Conservation (phyloP, 495 filamentous ascomycete species). For the Penicillium tannophilum region DNA sequence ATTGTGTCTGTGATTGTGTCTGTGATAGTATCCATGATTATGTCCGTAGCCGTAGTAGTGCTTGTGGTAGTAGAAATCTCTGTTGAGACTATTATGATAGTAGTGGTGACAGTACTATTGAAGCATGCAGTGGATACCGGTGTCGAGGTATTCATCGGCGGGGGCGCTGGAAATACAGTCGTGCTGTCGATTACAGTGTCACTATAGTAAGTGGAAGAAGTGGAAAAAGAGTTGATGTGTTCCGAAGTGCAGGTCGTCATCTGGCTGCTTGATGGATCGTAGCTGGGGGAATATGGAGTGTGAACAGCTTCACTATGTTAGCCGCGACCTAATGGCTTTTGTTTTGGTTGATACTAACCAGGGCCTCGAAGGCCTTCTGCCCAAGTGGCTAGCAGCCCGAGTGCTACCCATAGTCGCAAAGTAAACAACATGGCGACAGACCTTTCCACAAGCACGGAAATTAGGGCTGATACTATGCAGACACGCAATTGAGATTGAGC, state of each 20-base stretch:
- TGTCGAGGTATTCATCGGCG: conserved; percentile 6
- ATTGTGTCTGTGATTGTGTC: neutral
- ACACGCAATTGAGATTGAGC: conserved; percentile 8
- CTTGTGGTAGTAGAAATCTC: conserved; percentile 5
- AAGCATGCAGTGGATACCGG: neutral
- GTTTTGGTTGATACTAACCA: conserved; percentile 6
- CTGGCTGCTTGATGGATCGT: conserved; percentile 3
- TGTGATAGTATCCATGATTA: neutral
- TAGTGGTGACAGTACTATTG: conserved; percentile 1
- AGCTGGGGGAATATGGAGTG: conserved; percentile 11
- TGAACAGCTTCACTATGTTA: conserved; percentile 15
- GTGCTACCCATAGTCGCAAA: conserved; percentile 5
- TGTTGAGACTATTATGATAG: conserved; percentile 8
- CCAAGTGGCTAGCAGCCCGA: conserved; percentile 3
- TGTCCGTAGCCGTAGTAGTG: conserved; percentile 4
- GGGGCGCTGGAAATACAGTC: conserved; percentile 6
- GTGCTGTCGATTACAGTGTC: conserved; percentile 11
- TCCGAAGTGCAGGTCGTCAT: conserved; percentile 10
- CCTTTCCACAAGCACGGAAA: neutral
- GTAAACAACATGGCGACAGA: conserved; percentile 8
- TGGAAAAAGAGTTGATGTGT: neutral
- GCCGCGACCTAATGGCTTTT: neutral
- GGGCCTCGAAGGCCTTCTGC: conserved; percentile 3
- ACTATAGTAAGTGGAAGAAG: neutral
- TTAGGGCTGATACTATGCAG: neutral